Conservation (phyloP, 169 alveolate genomes). For the Ichthyophthirius multifiliis region DNA sequence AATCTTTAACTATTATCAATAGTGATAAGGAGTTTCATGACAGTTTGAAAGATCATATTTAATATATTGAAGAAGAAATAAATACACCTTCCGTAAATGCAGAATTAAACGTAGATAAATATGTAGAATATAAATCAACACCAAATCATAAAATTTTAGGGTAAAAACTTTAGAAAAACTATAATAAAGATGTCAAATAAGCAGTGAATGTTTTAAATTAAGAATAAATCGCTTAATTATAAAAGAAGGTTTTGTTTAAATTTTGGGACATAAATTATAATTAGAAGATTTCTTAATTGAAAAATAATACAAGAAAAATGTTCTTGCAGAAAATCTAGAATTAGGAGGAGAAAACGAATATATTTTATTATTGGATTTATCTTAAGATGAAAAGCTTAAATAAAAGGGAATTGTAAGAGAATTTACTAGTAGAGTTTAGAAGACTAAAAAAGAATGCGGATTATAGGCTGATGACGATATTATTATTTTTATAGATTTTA, state of each 20-base stretch:
- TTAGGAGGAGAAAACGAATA: constrained; percentile 30
- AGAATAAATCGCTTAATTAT: background rate
- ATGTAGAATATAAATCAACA: constrained; percentile 71
- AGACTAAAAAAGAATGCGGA: constrained; percentile 71
- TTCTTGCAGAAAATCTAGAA: constrained; percentile 18
- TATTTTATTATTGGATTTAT: constrained; percentile 33
- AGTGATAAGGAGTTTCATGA: constrained; percentile 22
- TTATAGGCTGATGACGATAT: constrained; percentile 23
- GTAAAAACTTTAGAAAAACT: constrained; percentile 77
- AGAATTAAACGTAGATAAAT: constrained; percentile 48
- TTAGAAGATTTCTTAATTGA: background rate
- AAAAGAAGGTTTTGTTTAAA: background rate
- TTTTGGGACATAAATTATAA: background rate
- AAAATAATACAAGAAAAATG: constrained; percentile 10
- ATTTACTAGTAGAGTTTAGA: constrained; percentile 67
- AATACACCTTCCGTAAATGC: constrained; percentile 20
- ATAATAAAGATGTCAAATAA: constrained; percentile 69
- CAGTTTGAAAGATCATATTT: constrained; percentile 32
- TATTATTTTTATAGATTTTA: background rate
- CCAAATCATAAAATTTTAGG: constrained; percentile 90
- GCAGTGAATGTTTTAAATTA: background rate
- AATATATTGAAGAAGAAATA: constrained; percentile 61
- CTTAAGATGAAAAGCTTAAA: constrained; percentile 43
- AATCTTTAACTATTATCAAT: constrained; percentile 4
- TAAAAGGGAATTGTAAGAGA: constrained; percentile 59